These are phyloP conservation scores for Aspergillus ostianus DNA, from an alignment of 495 filamentous ascomycete genomes.

Conservation along the genomic window DNA sequence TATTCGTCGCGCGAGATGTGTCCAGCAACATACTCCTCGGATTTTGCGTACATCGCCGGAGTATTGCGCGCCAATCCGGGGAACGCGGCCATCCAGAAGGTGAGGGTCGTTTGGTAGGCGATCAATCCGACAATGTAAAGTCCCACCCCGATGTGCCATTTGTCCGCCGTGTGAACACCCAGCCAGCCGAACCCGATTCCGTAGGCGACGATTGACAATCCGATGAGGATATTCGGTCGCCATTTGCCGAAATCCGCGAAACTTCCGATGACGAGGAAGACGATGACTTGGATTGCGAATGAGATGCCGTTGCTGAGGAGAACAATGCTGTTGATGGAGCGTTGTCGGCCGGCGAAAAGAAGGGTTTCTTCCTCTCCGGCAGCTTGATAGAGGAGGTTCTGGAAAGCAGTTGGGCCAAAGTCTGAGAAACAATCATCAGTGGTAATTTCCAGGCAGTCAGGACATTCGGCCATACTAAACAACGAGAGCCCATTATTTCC, in stretches of 20 bases:
- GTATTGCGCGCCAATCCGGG: conserved; percentile 61
- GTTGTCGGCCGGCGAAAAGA: conserved; percentile 47
- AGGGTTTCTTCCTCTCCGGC: conserved; percentile 49
- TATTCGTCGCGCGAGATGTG: conserved; percentile 57
- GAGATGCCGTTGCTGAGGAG: conserved; percentile 61
- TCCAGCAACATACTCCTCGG: conserved; percentile 50
- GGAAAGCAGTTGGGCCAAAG: conserved; percentile 65
- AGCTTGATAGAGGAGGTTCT: conserved; percentile 60
- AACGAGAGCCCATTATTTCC: conserved; percentile 65
- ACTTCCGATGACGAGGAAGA: conserved; percentile 59
- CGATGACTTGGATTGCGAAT: conserved; percentile 59
- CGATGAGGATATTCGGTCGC: conserved; percentile 60
- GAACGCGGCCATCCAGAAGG: conserved; percentile 68
- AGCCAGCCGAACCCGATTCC: conserved; percentile 64
- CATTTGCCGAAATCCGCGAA: conserved; percentile 61
- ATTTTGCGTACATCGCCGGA: conserved; percentile 48
- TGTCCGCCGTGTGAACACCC: conserved; percentile 53
- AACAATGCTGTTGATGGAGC: conserved; percentile 60
- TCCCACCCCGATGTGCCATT: conserved; percentile 56
- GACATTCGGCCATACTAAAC: conserved; percentile 47
- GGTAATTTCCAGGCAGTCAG: background rate
- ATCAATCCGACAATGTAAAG: conserved; percentile 64
- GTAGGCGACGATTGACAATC: conserved; percentile 55
- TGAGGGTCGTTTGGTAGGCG: conserved; percentile 64
- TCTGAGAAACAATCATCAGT: conserved; percentile 28